Conservation (phyloP, 2,329 filamentous ascomycete species). For the Capronia epimyces region DNA sequence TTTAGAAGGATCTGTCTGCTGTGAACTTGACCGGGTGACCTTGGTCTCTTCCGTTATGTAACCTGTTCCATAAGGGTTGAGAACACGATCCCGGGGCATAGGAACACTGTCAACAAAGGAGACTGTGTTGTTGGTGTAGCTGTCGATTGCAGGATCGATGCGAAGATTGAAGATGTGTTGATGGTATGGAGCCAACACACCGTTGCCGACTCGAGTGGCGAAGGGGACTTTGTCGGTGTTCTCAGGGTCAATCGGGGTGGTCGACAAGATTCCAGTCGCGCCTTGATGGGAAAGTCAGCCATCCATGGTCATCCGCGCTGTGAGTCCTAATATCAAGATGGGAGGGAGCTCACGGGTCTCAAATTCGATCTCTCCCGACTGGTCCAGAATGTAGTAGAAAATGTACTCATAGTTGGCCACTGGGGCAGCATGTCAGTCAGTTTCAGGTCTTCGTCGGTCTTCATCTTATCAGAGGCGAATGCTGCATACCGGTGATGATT, state of each 20-base stretch:
- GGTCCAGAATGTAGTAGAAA: slow-evolving; percentile 60
- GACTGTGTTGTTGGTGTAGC: slow-evolving; percentile 43
- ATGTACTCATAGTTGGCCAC: slow-evolving; percentile 68
- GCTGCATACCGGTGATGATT: background rate
- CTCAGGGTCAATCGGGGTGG: slow-evolving; percentile 55
- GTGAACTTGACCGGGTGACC: slow-evolving; percentile 53
- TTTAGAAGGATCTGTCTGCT: slow-evolving; percentile 50
- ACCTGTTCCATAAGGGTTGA: slow-evolving; percentile 32
- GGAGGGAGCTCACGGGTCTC: slow-evolving; percentile 50
- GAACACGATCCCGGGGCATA: background rate
- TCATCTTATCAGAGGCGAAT: slow-evolving; percentile 57
- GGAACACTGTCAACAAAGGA: background rate
- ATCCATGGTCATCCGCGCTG: too few relatives aligned
- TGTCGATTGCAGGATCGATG: slow-evolving; percentile 60
- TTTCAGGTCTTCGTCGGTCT: slow-evolving; percentile 59
- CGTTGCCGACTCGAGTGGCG: slow-evolving; percentile 59
- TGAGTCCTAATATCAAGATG: too few relatives aligned
- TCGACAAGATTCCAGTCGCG: slow-evolving; percentile 60
- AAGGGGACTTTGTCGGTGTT: slow-evolving; percentile 46
- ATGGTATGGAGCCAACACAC: slow-evolving; percentile 63
- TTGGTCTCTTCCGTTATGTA: slow-evolving; percentile 49
- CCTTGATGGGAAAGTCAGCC: background rate
- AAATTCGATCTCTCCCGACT: slow-evolving; percentile 55
- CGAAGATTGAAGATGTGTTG: slow-evolving; percentile 64
- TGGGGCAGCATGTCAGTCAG: slow-evolving; percentile 64